phyloP scores from a whole-genome alignment of 1,284 basidiomycete species.

The Anthracocystis panici-leucophaei region DNA sequence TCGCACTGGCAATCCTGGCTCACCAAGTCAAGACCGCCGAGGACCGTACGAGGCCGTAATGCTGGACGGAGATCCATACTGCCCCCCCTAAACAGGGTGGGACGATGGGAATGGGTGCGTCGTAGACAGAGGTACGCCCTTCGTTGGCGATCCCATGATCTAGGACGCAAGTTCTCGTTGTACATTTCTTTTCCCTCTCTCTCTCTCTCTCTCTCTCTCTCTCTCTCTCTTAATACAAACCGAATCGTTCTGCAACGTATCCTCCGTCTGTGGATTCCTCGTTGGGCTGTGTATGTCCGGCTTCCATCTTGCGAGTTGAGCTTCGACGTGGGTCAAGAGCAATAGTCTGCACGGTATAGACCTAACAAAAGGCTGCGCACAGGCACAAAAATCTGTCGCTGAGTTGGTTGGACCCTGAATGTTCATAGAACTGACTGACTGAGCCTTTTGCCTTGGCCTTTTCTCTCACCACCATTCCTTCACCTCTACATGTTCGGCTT shows the following conservation, averaged over 20 bases:
- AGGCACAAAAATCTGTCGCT: not conserved
- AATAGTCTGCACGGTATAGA: not conserved
- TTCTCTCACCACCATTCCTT: slow-evolving; percentile 1
- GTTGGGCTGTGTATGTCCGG: no score
- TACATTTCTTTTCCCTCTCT: slow-evolving; percentile 27
- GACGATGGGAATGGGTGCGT: slow-evolving; percentile 61
- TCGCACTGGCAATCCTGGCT: slow-evolving; percentile 37
- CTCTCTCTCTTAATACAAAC: no score
- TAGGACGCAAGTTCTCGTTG: slow-evolving; percentile 58
- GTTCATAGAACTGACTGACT: not conserved
- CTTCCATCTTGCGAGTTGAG: no score
- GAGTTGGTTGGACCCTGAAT: slow-evolving; percentile 6
- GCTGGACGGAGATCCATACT: slow-evolving; percentile 55
- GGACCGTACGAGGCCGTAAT: slow-evolving; percentile 61
- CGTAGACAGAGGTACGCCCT: slow-evolving; percentile 42
- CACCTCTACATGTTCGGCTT: not conserved
- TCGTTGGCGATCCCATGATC: slow-evolving; percentile 48
- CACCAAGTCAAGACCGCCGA: slow-evolving; percentile 32
- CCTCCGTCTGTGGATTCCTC: no score
- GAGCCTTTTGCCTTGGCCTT: not conserved
- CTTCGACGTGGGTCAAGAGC: not conserved
- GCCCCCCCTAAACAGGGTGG: slow-evolving; percentile 11
- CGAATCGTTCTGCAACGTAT: no score
- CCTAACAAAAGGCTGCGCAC: slow-evolving; percentile 6
- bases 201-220: not conserved